Conservation (phyloP, 371 early-diverging fungal species). For the Phascolomyces articulosus region DNA sequence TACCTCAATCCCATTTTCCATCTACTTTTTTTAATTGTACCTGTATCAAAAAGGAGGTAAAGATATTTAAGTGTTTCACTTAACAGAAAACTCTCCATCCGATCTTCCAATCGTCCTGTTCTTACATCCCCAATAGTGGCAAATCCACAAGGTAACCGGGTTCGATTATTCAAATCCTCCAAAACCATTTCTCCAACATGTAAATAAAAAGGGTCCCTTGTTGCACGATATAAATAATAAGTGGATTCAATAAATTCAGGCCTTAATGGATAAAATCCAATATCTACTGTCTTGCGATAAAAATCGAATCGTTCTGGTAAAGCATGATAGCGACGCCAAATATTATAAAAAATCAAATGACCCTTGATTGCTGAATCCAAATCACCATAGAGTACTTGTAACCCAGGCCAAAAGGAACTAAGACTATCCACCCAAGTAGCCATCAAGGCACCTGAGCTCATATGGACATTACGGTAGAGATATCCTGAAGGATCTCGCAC, state of each 20-base stretch:
- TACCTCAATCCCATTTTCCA: too few species aligned
- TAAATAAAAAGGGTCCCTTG: conserved; percentile 88
- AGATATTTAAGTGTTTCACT: conserved; percentile 95
- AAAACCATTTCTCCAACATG: conserved; percentile 88
- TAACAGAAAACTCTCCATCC: conserved; percentile 96
- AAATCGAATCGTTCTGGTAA: conserved; percentile 91
- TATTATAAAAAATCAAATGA: conserved; percentile 81
- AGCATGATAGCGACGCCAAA: conserved; percentile 85
- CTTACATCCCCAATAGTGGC: conserved; percentile 73
- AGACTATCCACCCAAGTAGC: conserved; percentile 90
- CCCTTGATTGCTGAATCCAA: conserved; percentile 77
- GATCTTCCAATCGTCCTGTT: conserved; percentile 69
- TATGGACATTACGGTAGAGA: conserved; percentile 86
- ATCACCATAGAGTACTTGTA: conserved; percentile 86
- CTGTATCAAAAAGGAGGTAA: conserved; percentile 83
- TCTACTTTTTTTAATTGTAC: conserved; percentile 14
- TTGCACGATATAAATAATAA: conserved; percentile 90
- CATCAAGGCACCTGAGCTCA: conserved; percentile 67
- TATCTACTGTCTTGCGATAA: conserved; percentile 56
- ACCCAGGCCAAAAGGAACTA: conserved; percentile 91
- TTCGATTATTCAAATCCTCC: conserved; percentile 72
- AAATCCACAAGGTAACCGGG: conserved; percentile 86
- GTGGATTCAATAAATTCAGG: conserved; percentile 96
- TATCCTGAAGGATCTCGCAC: conserved; percentile 75
- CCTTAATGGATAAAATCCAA: conserved; percentile 83